phyloP scores from a whole-genome alignment of 208 protist genomes.

The Leishmania lainsoni region DNA sequence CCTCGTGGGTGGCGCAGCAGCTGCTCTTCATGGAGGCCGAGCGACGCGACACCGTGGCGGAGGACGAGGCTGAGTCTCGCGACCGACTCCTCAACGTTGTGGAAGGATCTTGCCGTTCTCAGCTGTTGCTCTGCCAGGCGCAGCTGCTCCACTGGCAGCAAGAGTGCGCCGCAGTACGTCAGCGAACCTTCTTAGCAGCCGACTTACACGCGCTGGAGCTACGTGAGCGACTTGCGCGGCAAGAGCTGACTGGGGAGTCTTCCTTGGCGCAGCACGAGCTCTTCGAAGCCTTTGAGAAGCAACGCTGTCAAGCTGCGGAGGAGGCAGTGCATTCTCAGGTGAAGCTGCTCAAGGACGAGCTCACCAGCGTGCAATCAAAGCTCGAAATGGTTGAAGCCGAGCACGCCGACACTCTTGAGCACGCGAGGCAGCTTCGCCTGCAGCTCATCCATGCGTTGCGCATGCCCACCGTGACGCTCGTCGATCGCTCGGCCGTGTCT shows the following conservation, averaged over 20 bases:
- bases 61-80: conserved; percentile 14
- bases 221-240: conserved; percentile 14
- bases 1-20: conserved; percentile 7
- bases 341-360: conserved; percentile 1
- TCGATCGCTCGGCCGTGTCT: conserved; percentile 1
- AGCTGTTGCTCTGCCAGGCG: conserved; percentile 12
- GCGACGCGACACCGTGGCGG: not conserved
- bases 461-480: conserved; percentile 59
- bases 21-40: conserved; percentile 7
- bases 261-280: not conserved
- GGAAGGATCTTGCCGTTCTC: conserved; percentile 9
- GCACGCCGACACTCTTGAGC: conserved; percentile 21
- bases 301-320: not conserved
- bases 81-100: conserved; percentile 7
- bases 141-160: conserved; percentile 12
- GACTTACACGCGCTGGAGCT: conserved; percentile 11
- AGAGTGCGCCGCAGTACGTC: not conserved
- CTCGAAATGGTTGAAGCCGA: not conserved
- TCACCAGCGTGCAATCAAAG: not conserved
- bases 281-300: not conserved
- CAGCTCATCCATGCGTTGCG: conserved; percentile 54
- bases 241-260: conserved; percentile 7
- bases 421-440: conserved; percentile 35
- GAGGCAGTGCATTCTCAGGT: not conserved
- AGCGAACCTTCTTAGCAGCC: not conserved